Evolutionary conservation across 2,329 filamentous ascomycete species (phyloP).

Genomic region (Penicillium expansum): DNA sequence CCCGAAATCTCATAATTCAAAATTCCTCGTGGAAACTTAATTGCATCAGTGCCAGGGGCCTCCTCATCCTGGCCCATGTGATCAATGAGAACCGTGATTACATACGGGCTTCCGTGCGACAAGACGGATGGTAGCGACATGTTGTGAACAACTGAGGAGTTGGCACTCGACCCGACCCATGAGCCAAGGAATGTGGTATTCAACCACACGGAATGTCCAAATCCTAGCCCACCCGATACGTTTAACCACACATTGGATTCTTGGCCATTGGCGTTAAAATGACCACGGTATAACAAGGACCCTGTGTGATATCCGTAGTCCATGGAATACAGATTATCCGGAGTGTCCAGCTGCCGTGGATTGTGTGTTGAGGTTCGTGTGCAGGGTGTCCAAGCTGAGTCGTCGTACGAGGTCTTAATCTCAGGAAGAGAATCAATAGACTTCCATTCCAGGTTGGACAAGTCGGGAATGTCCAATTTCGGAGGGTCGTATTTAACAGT

Average conservation of each 20-base stretch:
- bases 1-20: conserved; percentile 44
- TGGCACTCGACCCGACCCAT: conserved; percentile 20
- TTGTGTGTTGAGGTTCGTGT: conserved; percentile 9
- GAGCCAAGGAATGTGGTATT: conserved; percentile 27
- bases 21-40: conserved; percentile 54
- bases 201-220: conserved; percentile 29
- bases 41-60: conserved; percentile 28
- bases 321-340: conserved; percentile 26
- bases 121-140: conserved; percentile 1
- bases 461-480: conserved; percentile 6
- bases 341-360: conserved; percentile 17
- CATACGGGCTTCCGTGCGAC: conserved; percentile 4
- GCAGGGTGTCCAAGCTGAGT: conserved; percentile 12
- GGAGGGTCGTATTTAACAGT: conserved; percentile 8
- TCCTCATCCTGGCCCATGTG: conserved; percentile 31
- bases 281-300: conserved; percentile 29
- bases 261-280: conserved; percentile 26
- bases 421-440: conserved; percentile 19
- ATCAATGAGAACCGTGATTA: conserved; percentile 25
- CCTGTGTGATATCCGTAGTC: conserved; percentile 34
- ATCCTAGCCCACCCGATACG: conserved; percentile 27
- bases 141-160: conserved; percentile 11
- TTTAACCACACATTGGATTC: conserved; percentile 23
- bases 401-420: conserved; percentile 10
- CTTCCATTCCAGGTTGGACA: conserved; percentile 16